These are phyloP conservation scores for Blechomonas ayalai DNA, from an alignment of 208 protist genomes.

Conservation along the genomic window DNA sequence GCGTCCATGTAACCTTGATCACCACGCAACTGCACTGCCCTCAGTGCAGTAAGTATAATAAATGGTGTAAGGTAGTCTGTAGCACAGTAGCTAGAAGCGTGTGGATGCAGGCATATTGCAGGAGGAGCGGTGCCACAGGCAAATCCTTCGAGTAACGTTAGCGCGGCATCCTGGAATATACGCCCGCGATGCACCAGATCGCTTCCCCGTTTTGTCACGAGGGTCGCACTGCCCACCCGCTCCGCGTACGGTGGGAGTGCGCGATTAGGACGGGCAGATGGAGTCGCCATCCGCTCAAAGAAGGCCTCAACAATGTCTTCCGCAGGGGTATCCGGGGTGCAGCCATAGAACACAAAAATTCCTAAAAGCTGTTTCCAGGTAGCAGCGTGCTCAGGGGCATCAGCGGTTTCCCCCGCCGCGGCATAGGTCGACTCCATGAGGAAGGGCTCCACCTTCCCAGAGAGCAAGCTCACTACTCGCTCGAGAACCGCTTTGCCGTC, in stretches of 20 bases:
- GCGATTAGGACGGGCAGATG: slow-evolving; percentile 33
- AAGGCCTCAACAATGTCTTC: slow-evolving; percentile 71
- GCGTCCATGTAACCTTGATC: slow-evolving; percentile 44
- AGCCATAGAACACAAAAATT: slow-evolving; percentile 84
- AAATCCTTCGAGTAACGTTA: slow-evolving; percentile 74
- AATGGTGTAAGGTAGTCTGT: slow-evolving; percentile 77
- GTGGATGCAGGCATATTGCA: slow-evolving; percentile 61
- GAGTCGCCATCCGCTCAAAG: slow-evolving; percentile 47
- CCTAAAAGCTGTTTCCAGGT: slow-evolving; percentile 89
- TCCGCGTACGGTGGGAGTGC: slow-evolving; percentile 77
- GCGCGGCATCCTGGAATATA: slow-evolving; percentile 62
- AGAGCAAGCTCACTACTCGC: slow-evolving; percentile 71
- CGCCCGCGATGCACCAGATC: slow-evolving; percentile 57
- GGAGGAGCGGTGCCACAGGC: slow-evolving; percentile 32
- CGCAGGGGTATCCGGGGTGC: slow-evolving; percentile 61
- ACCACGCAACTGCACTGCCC: slow-evolving; percentile 37
- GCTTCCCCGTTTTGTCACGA: slow-evolving; percentile 34
- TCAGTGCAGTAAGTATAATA: slow-evolving; percentile 46
- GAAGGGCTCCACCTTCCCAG: slow-evolving; percentile 80
- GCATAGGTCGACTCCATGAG: slow-evolving; percentile 53
- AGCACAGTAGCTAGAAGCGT: slow-evolving; percentile 79
- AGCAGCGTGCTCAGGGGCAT: slow-evolving; percentile 29
- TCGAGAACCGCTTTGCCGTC: slow-evolving; percentile 47
- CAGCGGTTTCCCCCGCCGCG: slow-evolving; percentile 6
- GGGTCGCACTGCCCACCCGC: slow-evolving; percentile 15